Evolutionary conservation across 768 basidiomycete genomes (phyloP).

Genomic region (Rhodotorula diobovata): DNA sequence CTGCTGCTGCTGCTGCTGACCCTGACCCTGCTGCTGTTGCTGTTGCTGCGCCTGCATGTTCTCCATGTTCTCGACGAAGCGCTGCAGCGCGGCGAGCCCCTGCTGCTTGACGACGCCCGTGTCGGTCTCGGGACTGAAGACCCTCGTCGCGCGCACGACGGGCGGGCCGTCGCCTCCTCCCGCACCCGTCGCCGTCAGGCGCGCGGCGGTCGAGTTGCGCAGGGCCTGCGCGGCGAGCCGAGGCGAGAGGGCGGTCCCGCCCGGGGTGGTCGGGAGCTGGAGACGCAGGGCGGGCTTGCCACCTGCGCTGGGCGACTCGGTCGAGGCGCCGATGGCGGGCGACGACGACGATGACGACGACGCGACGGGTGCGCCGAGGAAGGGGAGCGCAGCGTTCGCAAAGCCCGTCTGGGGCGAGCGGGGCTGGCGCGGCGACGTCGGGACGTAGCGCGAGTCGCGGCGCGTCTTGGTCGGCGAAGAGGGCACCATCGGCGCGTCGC

Average conservation of each 20-base stretch:
- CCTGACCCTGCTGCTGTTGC: not conserved
- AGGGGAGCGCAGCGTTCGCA: not conserved
- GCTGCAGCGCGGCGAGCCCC: conserved; percentile 41
- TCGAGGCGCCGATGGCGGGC: no score
- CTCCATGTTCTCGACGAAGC: conserved; percentile 43
- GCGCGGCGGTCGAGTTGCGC: conserved; percentile 34
- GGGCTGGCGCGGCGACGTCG: conserved; percentile 31
- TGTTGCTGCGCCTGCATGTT: not conserved
- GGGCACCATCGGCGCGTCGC: not conserved
- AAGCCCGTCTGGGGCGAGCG: not conserved
- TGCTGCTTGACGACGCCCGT: conserved; percentile 40
- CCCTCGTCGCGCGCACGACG: conserved; percentile 38
- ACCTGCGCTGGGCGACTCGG: not conserved
- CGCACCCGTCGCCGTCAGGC: conserved; percentile 18
- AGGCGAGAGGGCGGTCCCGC: conserved; percentile 8
- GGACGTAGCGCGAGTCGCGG: conserved; percentile 28
- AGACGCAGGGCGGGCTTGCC: conserved; percentile 14
- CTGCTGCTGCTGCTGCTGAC: no score
- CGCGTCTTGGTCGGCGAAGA: conserved; percentile 6
- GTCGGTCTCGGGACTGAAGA: conserved; percentile 42
- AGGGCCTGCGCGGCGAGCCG: conserved; percentile 27
- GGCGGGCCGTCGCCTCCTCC: conserved; percentile 32
- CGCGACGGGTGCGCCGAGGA: not conserved
- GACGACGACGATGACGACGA: not conserved
- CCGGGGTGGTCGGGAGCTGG: conserved; percentile 2